Evolutionary conservation across 116 monocot genomes (phyloP), one percentile per base, ranked within the genome.

Genomic region (Papilionanthe hybrid): DNA sequence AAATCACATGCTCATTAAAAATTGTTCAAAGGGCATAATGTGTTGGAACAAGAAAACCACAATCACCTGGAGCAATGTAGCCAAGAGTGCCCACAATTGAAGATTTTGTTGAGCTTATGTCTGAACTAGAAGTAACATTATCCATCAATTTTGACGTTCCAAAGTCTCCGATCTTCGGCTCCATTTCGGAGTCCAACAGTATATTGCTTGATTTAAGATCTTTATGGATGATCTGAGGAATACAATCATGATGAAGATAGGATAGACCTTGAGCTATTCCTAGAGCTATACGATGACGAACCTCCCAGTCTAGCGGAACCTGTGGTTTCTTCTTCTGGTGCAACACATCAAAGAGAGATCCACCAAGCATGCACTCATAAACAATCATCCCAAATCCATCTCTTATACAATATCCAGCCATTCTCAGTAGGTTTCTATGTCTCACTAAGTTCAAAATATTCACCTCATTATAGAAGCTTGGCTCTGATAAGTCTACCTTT

Each of bases 231-330:
- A 94, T 85, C 80, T 74, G 82, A 28, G 92, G 92, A 43, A 88
- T 84, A 84, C 92, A 94, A 55, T 94, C 94, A 86, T 94, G 92
- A 69, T 94, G 94, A 78, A 94, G 88, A 68, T 94, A 94, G 0
- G 90, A 88, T 15, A 94, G 79, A 7, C 84, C 94, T 47, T 94
- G 83, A 0, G 94, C 94, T 66, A 90, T 74, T 10, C 94, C 94
- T 57, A 94, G 78, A 53, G 90, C 86, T 71, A 92, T 94, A 0
- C 75, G 90, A 74, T 81, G 81, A 7, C 88, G 88, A 8, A 75
- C 57, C 7, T 85, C 78, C 91, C 94, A 94, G 71, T 86, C 82
- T 42, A 94, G 78, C 9, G 84, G 48, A 85, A 88, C 75, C n/a
- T 79, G 84, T 19, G 83, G 81, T 56, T 79, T 90, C 15, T 37